A percentile compares a stretch with the other conserved stretches of the same genome.
Evolutionary conservation across 805 yeast genomes (phyloP).

Genomic region (Ogataea methylovora): DNA sequence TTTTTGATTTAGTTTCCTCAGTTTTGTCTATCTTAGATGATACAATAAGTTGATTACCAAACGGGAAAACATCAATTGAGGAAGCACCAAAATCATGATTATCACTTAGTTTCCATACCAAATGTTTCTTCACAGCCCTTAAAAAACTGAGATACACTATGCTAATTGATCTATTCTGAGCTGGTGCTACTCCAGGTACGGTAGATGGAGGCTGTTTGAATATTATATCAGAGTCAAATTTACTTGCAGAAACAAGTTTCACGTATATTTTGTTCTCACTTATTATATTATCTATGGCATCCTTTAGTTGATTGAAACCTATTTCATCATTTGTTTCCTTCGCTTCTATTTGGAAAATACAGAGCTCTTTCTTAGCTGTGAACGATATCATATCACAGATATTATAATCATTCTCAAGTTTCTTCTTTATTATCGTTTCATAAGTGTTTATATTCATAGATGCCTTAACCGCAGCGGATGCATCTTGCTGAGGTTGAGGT

Average conservation of each 20-base stretch:
- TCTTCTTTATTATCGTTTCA: constrained; percentile 17
- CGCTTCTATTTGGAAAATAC: constrained; percentile 22
- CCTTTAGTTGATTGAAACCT: constrained; percentile 23
- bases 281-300: constrained; percentile 24
- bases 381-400: constrained; percentile 22
- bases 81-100: constrained; percentile 18
- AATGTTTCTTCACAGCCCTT: constrained; percentile 39
- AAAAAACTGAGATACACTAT: constrained; percentile 37
- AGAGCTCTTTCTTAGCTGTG: constrained; percentile 23
- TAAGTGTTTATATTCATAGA: constrained; percentile 21
- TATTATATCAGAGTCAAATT: constrained; percentile 20
- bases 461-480: neutral
- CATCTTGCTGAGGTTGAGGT: neutral
- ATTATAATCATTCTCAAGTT: constrained; percentile 19
- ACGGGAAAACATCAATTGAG: constrained; percentile 34
- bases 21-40: constrained; percentile 1
- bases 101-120: constrained; percentile 19
- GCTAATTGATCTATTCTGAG: constrained; percentile 19
- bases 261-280: constrained; percentile 17
- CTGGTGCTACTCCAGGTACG: neutral
- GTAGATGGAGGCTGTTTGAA: constrained; percentile 6
- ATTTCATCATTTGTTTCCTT: constrained; percentile 7
- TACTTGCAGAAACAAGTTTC: constrained; percentile 18
- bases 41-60: constrained; percentile 37
- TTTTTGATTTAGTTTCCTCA: constrained; percentile 4